Evolutionary conservation across 2,329 filamentous ascomycete genomes (phyloP).

Genomic region (Alternaria consortialis): DNA sequence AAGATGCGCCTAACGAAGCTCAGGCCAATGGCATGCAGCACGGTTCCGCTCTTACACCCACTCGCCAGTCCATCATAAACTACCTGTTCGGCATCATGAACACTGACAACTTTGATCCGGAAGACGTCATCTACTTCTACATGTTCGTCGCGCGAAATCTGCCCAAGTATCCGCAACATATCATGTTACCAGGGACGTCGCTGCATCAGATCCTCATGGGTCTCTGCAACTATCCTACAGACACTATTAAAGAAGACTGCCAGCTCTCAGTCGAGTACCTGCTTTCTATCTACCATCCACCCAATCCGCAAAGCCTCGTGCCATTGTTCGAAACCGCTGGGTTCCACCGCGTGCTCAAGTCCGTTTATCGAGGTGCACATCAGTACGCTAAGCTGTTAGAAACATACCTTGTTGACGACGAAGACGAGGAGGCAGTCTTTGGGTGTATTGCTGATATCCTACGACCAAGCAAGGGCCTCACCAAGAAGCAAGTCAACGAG

Average conservation of each 20-base stretch:
- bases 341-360: constrained; percentile 92
- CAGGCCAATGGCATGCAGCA: constrained; percentile 60
- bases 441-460: constrained; percentile 80
- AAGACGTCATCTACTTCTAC: constrained; percentile 92
- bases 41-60: constrained; percentile 60
- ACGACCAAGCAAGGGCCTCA: constrained; percentile 68
- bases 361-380: constrained; percentile 80
- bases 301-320: constrained; percentile 79
- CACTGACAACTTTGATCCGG: constrained; percentile 73
- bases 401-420: constrained; percentile 84
- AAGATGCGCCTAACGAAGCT: constrained; percentile 67
- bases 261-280: constrained; percentile 97
- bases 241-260: constrained; percentile 87
- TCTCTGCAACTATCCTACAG: constrained; percentile 83
- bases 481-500: constrained; percentile 74
- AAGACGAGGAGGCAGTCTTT: constrained; percentile 79
- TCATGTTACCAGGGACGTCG: constrained; percentile 86
- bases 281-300: constrained; percentile 89
- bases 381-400: constrained; percentile 81
- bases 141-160: constrained; percentile 98
- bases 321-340: constrained; percentile 79
- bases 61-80: constrained; percentile 90
- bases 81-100: constrained; percentile 93
- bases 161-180: constrained; percentile 95
- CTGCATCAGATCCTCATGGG: constrained; percentile 82